Evolutionary conservation across 2,329 filamentous ascomycete species (phyloP).

Genomic region (Dactylella cylindrospora): DNA sequence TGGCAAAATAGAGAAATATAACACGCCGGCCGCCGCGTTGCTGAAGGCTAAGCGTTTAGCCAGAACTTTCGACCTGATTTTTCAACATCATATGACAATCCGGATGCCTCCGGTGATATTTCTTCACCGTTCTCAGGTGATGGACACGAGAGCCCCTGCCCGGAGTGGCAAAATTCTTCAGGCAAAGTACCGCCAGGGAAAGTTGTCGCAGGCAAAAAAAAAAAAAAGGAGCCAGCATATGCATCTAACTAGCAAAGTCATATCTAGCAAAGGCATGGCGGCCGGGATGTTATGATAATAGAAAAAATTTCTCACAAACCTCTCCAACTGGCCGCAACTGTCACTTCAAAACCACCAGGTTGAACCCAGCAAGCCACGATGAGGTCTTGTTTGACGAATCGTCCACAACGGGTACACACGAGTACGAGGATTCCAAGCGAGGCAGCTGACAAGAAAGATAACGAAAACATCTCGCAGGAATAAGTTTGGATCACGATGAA

Average conservation of each 20-base stretch:
- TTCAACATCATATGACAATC: slow-evolving; percentile 20
- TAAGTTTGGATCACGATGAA: too few relatives aligned
- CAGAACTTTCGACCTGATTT: neutral
- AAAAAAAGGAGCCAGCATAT: slow-evolving; percentile 2
- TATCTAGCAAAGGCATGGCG: neutral
- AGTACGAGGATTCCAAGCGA: slow-evolving; percentile 42
- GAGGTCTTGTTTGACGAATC: slow-evolving; percentile 12
- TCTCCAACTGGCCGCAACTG: neutral
- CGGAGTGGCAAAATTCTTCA: slow-evolving; percentile 26
- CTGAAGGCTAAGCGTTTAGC: slow-evolving; percentile 20
- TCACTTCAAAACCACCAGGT: neutral
- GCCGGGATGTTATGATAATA: slow-evolving; percentile 17
- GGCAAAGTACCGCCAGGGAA: too few relatives aligned
- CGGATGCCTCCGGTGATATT: slow-evolving; percentile 16
- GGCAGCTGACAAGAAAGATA: slow-evolving; percentile 19
- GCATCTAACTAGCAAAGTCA: neutral
- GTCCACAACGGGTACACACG: slow-evolving; percentile 43
- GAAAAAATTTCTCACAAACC: slow-evolving; percentile 13
- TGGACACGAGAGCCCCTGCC: slow-evolving; percentile 17
- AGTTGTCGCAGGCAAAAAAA: too few relatives aligned
- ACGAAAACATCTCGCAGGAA: too few relatives aligned
- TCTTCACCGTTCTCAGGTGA: neutral
- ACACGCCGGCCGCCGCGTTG: too few relatives aligned
- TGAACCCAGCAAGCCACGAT: slow-evolving; percentile 25
- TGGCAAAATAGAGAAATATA: too few relatives aligned